A percentile compares a stretch with the other conserved stretches of the same genome.
phyloP scores from a whole-genome alignment of 2,329 filamentous ascomycete genomes.

The Capronia americana region DNA sequence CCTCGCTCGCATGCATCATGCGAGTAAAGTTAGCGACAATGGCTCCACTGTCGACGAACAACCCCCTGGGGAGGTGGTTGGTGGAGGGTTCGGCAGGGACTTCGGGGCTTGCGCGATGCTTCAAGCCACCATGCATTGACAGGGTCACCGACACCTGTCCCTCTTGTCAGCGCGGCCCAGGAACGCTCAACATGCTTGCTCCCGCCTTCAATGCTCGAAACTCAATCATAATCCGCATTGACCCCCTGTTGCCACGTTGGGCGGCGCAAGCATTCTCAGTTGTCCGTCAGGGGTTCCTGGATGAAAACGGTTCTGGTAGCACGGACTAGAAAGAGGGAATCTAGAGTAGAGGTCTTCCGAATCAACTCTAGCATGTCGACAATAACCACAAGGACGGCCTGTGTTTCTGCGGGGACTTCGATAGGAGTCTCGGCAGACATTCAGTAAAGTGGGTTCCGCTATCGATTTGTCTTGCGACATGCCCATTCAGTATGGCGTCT shows the following conservation, averaged over 20 bases:
- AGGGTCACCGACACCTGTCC: background rate
- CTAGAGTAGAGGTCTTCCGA: background rate
- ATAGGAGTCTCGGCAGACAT: background rate
- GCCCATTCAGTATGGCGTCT: background rate
- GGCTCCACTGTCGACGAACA: conserved; percentile 22
- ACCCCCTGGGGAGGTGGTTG: conserved; percentile 7
- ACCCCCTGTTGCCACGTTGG: background rate
- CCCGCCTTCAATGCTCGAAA: background rate
- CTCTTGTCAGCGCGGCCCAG: background rate
- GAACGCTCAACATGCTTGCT: background rate
- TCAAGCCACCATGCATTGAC: background rate
- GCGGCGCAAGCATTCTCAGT: background rate
- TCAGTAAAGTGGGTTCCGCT: background rate
- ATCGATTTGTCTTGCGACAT: background rate
- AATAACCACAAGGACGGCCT: background rate
- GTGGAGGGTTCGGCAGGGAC: background rate
- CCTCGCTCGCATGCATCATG: conserved; percentile 6
- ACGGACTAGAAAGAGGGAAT: background rate
- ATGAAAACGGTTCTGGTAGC: background rate
- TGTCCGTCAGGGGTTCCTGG: background rate
- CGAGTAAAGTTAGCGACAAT: conserved; percentile 27
- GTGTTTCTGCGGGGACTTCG: too few species aligned
- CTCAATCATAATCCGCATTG: background rate
- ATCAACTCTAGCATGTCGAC: background rate
- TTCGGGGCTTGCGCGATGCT: conserved; percentile 5